Evolutionary conservation across 129 eudicot species (phyloP).

Genomic region (Deinandra increscens): DNA sequence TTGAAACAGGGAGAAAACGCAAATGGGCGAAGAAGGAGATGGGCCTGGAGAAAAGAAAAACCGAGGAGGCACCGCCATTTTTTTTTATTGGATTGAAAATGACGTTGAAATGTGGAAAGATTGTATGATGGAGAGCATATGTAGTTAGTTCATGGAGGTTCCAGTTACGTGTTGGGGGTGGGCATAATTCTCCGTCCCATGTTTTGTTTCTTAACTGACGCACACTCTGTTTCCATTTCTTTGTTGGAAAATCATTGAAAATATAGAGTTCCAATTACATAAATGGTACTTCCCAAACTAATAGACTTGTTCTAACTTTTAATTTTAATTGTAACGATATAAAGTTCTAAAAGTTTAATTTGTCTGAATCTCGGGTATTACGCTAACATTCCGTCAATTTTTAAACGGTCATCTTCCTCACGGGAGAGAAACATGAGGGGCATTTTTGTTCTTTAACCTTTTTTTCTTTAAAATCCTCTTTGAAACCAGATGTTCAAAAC

Average conservation of each 20-base stretch:
- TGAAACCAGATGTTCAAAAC: no score
- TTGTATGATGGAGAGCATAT: conserved; percentile 29
- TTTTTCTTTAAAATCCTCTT: no score
- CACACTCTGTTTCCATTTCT: neutral
- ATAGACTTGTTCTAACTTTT: no score
- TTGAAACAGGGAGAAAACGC: conserved; percentile 14
- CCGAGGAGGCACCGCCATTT: conserved; percentile 14
- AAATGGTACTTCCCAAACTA: no score
- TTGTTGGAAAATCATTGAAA: neutral
- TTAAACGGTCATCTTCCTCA: no score
- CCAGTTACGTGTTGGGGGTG: conserved; percentile 17
- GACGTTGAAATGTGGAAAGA: conserved; percentile 10
- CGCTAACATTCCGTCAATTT: no score
- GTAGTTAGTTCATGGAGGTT: conserved; percentile 33
- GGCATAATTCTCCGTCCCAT: conserved; percentile 13
- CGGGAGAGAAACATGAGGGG: no score
- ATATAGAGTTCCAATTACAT: no score
- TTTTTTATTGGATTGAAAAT: conserved; percentile 19
- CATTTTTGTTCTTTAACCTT: no score
- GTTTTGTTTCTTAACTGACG: conserved; percentile 6
- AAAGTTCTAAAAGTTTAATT: no score
- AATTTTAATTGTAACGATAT: no score
- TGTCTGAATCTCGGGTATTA: no score
- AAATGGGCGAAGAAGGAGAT: conserved; percentile 25
- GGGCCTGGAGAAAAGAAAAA: conserved; percentile 8